These are phyloP conservation scores for Globisporangium cystogenes DNA, from an alignment of 352 stramenopile genomes.

Conservation along the genomic window DNA sequence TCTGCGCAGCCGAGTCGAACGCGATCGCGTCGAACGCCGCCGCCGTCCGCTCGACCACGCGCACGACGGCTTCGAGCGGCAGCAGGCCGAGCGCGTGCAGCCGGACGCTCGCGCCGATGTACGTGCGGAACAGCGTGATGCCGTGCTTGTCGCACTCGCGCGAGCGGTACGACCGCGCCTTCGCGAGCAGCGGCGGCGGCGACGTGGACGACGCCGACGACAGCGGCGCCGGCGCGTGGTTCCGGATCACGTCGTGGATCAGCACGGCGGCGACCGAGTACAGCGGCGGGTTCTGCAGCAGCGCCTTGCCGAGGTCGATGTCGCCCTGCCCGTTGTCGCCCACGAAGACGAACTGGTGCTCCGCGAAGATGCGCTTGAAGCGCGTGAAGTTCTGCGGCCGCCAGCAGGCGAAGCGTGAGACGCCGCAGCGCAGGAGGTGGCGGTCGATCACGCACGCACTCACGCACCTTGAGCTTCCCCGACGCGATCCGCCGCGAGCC, in stretches of 20 bases:
- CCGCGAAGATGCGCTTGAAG: slow-evolving; percentile 64
- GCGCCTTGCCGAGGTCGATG: slow-evolving; percentile 71
- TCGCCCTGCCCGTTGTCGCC: slow-evolving; percentile 80
- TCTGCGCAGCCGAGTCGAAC: slow-evolving; percentile 59
- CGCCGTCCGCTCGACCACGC: slow-evolving; percentile 57
- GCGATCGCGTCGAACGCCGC: slow-evolving; percentile 46
- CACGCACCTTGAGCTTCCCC: slow-evolving; percentile 55
- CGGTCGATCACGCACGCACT: background rate
- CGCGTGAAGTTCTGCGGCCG: slow-evolving; percentile 58
- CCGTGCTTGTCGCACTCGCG: slow-evolving; percentile 57
- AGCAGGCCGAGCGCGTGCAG: slow-evolving; percentile 50
- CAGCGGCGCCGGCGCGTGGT: slow-evolving; percentile 28
- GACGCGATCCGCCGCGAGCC: slow-evolving; percentile 59
- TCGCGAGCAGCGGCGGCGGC: slow-evolving; percentile 11
- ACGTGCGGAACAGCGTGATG: slow-evolving; percentile 71
- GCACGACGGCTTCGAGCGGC: slow-evolving; percentile 39
- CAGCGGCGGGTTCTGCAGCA: slow-evolving; percentile 41
- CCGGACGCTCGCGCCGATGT: slow-evolving; percentile 66
- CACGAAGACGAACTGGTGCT: slow-evolving; percentile 76
- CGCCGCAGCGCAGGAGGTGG: background rate
- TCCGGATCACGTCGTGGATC: slow-evolving; percentile 81
- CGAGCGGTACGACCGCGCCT: slow-evolving; percentile 43
- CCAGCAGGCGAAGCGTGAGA: background rate
- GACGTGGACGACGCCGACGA: background rate
- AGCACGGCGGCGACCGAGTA: slow-evolving; percentile 59